A percentile compares a stretch with the other conserved stretches of the same genome.
phyloP scores from a whole-genome alignment of 495 filamentous ascomycete species.

The Ramalina intermedia region DNA sequence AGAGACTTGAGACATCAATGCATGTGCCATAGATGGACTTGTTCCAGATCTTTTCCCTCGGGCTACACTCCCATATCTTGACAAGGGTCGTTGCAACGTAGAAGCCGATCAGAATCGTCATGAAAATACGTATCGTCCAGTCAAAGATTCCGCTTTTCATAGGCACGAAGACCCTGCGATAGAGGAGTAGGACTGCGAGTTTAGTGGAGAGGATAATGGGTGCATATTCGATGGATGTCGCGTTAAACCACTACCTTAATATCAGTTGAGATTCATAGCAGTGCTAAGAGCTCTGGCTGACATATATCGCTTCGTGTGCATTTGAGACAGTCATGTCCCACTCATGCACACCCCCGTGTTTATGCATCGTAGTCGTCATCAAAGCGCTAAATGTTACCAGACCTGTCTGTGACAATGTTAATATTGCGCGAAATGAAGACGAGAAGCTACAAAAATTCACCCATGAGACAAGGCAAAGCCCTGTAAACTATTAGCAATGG shows the following conservation, averaged over 20 bases:
- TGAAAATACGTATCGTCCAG: slow-evolving; percentile 20
- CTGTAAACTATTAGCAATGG: neutral
- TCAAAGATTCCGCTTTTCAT: slow-evolving; percentile 17
- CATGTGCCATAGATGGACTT: slow-evolving; percentile 18
- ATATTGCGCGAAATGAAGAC: neutral
- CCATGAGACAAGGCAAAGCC: slow-evolving; percentile 7
- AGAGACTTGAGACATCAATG: slow-evolving; percentile 18
- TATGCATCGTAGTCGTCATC: slow-evolving; percentile 2
- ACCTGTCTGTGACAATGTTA: neutral
- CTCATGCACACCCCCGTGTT: slow-evolving; percentile 21
- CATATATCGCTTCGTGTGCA: slow-evolving; percentile 13
- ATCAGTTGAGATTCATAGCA: slow-evolving; percentile 1
- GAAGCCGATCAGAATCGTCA: slow-evolving; percentile 21
- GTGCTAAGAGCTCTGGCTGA: neutral
- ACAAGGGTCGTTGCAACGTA: slow-evolving; percentile 21
- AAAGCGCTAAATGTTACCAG: slow-evolving; percentile 8
- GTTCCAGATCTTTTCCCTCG: slow-evolving; percentile 21
- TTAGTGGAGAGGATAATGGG: slow-evolving; percentile 26
- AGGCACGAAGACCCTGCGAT: slow-evolving; percentile 26
- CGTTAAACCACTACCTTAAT: slow-evolving; percentile 20
- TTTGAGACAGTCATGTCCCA: slow-evolving; percentile 21
- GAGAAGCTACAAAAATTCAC: neutral
- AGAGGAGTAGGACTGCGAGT: slow-evolving; percentile 25
- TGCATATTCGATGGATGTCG: slow-evolving; percentile 22
- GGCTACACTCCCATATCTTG: slow-evolving; percentile 24